Evolutionary conservation across 78 protist species (phyloP).

Genomic region (Mantamonas sphyraenae): DNA sequence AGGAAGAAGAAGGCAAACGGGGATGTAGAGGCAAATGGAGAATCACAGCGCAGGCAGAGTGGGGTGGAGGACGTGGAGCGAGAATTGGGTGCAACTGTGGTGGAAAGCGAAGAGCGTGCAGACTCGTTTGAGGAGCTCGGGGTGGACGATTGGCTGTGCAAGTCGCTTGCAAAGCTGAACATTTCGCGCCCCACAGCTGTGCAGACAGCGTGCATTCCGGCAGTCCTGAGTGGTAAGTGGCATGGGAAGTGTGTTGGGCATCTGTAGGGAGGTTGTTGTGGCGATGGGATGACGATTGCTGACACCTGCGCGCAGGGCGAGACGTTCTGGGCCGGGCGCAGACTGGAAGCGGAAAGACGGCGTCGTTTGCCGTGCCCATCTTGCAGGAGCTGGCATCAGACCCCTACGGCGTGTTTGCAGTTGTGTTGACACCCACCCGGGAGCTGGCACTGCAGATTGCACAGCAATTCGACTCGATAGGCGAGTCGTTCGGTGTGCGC

Average conservation of each 20-base stretch:
- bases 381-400: constrained; percentile 71
- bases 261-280: background rate
- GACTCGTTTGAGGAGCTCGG: constrained; percentile 18
- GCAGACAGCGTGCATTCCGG: constrained; percentile 33
- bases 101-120: too few relatives aligned
- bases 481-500: constrained; percentile 52
- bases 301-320: constrained; percentile 7
- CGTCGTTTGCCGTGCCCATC: constrained; percentile 95
- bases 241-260: background rate
- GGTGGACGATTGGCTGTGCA: constrained; percentile 14
- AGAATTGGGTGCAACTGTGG: too few relatives aligned
- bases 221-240: background rate
- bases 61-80: too few relatives aligned
- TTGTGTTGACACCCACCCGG: constrained; percentile 86
- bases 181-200: constrained; percentile 37
- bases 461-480: constrained; percentile 79
- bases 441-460: constrained; percentile 87
- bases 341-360: constrained; percentile 95
- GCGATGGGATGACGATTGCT: background rate
- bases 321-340: constrained; percentile 61
- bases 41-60: too few relatives aligned
- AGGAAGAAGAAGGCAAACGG: too few relatives aligned
- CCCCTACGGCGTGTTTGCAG: constrained; percentile 81
- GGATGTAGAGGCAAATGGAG: too few relatives aligned
- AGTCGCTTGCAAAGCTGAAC: constrained; percentile 6